Conservation (phyloP, 805 yeast genomes). For the Metschnikowia proteae region DNA sequence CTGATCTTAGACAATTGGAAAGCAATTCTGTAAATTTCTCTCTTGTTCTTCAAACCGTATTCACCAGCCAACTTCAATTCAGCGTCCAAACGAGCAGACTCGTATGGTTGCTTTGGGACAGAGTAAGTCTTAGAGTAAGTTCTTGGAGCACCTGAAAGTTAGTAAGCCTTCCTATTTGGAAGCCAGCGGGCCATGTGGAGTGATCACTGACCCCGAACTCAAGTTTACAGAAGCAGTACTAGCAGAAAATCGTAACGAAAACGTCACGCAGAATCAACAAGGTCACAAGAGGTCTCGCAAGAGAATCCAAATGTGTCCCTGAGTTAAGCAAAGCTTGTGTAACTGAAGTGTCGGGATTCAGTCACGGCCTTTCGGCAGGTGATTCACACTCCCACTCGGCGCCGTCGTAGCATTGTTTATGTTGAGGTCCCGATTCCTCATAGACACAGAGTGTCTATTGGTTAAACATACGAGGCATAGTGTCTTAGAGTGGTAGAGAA, state of each 20-base stretch:
- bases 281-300: background rate
- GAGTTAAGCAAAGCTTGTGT: constrained; percentile 25
- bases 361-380: constrained; percentile 41
- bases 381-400: constrained; percentile 6
- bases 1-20: constrained; percentile 99
- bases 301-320: background rate
- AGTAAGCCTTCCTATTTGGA: constrained; percentile 12
- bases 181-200: background rate
- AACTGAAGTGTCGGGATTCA: constrained; percentile 90
- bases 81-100: constrained; percentile 98
- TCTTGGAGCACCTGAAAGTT: constrained; percentile 87
- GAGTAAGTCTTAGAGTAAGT: constrained; percentile 99
- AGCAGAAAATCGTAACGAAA: background rate
- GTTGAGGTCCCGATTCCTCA: constrained; percentile 75
- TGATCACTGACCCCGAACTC: background rate
- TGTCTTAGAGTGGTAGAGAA: constrained; percentile 27
- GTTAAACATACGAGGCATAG: constrained; percentile 60
- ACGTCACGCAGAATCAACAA: constrained; percentile 1
- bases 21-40: constrained; percentile 99
- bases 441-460: constrained; percentile 12
- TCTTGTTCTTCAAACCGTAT: constrained; percentile 99
- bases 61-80: constrained; percentile 99
- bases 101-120: constrained; percentile 99
- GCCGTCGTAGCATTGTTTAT: constrained; percentile 11
- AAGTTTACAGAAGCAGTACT: constrained; percentile 4